Conservation (phyloP, 1,284 basidiomycete species). For the Moesziomyces sp. region DNA sequence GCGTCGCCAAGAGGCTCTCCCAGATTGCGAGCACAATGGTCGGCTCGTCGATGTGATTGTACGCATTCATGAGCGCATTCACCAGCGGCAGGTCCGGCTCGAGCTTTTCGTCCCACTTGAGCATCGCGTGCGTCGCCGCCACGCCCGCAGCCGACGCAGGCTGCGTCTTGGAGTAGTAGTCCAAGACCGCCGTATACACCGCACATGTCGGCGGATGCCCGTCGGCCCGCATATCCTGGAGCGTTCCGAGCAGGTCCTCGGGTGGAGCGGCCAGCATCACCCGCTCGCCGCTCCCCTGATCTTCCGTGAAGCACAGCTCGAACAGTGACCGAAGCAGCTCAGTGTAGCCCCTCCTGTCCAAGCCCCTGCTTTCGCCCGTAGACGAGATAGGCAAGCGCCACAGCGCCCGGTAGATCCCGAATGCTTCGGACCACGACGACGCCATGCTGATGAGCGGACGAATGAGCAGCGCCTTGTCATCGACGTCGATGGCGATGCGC, state of each 20-base stretch:
- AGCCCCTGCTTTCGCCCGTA: background rate
- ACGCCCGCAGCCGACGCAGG: constrained; percentile 64
- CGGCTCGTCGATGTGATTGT: constrained; percentile 79
- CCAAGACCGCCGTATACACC: constrained; percentile 80
- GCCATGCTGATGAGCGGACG: constrained; percentile 30
- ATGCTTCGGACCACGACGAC: constrained; percentile 38
- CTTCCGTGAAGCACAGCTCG: constrained; percentile 13
- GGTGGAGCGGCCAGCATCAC: constrained; percentile 71
- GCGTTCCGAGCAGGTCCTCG: constrained; percentile 79
- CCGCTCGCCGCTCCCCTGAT: background rate
- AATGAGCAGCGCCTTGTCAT: constrained; percentile 19
- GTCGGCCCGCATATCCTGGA: constrained; percentile 82
- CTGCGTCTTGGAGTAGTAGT: constrained; percentile 68
- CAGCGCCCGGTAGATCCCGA: constrained; percentile 35
- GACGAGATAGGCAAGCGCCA: constrained; percentile 10
- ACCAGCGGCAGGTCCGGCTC: constrained; percentile 80
- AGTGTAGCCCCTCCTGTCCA: constrained; percentile 24
- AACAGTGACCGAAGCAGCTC: constrained; percentile 20
- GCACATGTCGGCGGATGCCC: constrained; percentile 74
- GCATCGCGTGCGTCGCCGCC: constrained; percentile 79
- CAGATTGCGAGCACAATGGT: constrained; percentile 81
- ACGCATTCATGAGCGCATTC: constrained; percentile 90
- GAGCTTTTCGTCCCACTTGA: constrained; percentile 80
- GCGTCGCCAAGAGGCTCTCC: constrained; percentile 74
- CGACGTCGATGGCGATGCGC: constrained; percentile 14